These are phyloP conservation scores for Plicaturopsis crispa DNA, from an alignment of 768 basidiomycete species.

Conservation along the genomic window DNA sequence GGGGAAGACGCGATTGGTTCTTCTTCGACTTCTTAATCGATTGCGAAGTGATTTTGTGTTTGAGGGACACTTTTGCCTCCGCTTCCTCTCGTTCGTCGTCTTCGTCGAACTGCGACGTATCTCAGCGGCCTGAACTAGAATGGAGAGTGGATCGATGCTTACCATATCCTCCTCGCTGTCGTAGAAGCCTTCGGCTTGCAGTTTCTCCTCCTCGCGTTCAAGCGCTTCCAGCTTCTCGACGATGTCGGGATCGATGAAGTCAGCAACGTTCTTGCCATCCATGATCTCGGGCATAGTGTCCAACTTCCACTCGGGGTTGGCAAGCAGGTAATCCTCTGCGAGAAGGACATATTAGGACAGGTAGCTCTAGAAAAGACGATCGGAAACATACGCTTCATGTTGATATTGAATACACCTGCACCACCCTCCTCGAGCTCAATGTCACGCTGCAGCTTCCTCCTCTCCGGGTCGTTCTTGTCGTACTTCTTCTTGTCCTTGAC, in stretches of 20 bases:
- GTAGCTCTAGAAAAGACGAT: background rate
- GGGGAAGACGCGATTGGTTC: constrained; percentile 74
- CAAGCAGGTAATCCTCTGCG: constrained; percentile 84
- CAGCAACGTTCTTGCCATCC: constrained; percentile 98
- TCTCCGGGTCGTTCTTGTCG: constrained; percentile 81
- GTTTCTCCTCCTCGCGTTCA: constrained; percentile 91
- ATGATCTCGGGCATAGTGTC: constrained; percentile 98
- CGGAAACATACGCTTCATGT: constrained; percentile 68
- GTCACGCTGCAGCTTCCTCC: constrained; percentile 68
- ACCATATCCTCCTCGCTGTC: constrained; percentile 85
- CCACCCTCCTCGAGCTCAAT: constrained; percentile 82
- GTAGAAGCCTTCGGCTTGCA: constrained; percentile 95
- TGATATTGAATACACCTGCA: constrained; percentile 86
- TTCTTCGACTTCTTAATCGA: constrained; percentile 80
- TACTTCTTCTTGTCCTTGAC: constrained; percentile 75
- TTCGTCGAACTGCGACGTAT: constrained; percentile 33
- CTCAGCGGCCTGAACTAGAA: background rate
- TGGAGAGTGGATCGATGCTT: constrained; percentile 15
- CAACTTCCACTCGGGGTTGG: constrained; percentile 90
- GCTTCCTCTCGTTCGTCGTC: constrained; percentile 68
- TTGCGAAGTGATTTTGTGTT: constrained; percentile 66
- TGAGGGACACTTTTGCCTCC: constrained; percentile 49
- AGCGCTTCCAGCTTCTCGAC: constrained; percentile 94
- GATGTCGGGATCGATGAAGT: constrained; percentile 98
- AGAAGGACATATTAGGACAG: constrained; percentile 3